Percentiles rank a stretch among this genome's conserved stretches.
phyloP scores from a whole-genome alignment of 2,329 filamentous ascomycete genomes.

The Penicillium italicum region DNA sequence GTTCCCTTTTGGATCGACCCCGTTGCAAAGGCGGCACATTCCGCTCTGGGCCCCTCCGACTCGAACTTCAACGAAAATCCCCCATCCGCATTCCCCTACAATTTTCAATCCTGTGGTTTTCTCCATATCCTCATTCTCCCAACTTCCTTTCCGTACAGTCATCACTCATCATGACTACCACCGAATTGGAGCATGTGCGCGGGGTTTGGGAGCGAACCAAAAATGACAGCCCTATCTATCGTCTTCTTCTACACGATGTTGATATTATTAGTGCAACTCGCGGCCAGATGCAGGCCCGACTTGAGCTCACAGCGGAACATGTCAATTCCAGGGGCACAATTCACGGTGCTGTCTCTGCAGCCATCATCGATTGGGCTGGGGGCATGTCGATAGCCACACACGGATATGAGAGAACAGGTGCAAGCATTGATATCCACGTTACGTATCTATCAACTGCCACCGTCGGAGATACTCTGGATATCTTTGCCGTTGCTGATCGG shows the following conservation, averaged over 20 bases:
- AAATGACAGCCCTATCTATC: conserved; percentile 8
- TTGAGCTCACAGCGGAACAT: conserved; percentile 8
- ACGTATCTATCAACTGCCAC: conserved; percentile 9
- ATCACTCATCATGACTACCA: neutral
- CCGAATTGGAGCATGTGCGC: conserved; percentile 7
- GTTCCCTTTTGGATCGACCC: neutral
- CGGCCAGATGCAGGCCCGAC: conserved; percentile 7
- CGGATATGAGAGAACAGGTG: conserved; percentile 8
- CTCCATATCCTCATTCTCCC: neutral
- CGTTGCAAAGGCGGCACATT: neutral
- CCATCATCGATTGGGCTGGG: conserved; percentile 9
- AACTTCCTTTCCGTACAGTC: neutral
- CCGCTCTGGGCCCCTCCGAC: neutral
- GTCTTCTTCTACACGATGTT: conserved; percentile 5
- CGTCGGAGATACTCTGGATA: conserved; percentile 1
- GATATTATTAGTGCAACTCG: conserved; percentile 2
- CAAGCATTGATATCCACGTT: conserved; percentile 7
- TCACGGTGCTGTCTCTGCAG: conserved; percentile 6
- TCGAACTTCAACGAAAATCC: neutral
- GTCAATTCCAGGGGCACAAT: conserved; percentile 9
- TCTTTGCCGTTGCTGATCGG: conserved; percentile 2
- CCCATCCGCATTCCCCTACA: neutral
- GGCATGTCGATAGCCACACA: conserved; percentile 10
- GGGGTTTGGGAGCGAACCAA: conserved; percentile 9
- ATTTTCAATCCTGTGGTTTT: neutral